These are phyloP conservation scores for Nymphaea colorata DNA, from an alignment of 164 flowering plant genomes.

Conservation along the genomic window DNA sequence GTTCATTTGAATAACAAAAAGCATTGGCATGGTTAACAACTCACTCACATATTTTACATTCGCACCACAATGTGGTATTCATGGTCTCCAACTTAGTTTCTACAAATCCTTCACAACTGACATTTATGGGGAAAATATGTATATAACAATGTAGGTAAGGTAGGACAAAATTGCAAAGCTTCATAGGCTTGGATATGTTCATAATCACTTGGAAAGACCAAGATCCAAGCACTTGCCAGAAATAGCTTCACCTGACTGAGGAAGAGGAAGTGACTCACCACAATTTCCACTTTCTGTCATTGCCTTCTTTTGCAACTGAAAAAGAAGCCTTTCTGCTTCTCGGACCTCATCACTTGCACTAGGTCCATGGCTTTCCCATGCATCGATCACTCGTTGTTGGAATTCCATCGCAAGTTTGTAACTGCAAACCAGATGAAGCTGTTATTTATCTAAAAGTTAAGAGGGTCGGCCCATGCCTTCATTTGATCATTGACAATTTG, in stretches of 20 bases:
- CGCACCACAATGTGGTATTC: not conserved
- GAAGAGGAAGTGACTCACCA: conserved; percentile 34
- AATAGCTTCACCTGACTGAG: conserved; percentile 12
- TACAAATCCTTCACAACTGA: not conserved
- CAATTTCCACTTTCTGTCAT: conserved; percentile 6
- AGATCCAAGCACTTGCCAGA: conserved; percentile 5
- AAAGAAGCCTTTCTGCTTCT: conserved; percentile 37
- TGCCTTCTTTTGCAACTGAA: conserved; percentile 32
- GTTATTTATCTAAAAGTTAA: not conserved
- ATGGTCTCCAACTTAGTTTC: too few relatives aligned
- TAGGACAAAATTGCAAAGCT: not conserved
- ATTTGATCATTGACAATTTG: too few relatives aligned
- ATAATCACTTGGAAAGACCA: not conserved
- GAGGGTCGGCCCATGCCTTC: too few relatives aligned
- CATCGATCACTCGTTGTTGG: conserved; percentile 39
- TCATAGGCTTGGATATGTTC: not conserved
- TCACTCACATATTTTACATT: not conserved
- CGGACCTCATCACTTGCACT: conserved; percentile 26
- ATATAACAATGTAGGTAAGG: not conserved
- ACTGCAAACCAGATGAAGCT: conserved; percentile 20
- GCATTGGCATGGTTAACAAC: not conserved
- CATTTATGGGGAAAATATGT: not conserved
- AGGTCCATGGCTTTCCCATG: conserved; percentile 42
- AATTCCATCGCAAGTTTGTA: conserved; percentile 39
- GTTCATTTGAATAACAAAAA: too few relatives aligned